Percentiles rank a stretch among this genome's conserved stretches.
Evolutionary conservation across 805 yeast species (phyloP).

Genomic region (Saccharomycopsis guyanensis): DNA sequence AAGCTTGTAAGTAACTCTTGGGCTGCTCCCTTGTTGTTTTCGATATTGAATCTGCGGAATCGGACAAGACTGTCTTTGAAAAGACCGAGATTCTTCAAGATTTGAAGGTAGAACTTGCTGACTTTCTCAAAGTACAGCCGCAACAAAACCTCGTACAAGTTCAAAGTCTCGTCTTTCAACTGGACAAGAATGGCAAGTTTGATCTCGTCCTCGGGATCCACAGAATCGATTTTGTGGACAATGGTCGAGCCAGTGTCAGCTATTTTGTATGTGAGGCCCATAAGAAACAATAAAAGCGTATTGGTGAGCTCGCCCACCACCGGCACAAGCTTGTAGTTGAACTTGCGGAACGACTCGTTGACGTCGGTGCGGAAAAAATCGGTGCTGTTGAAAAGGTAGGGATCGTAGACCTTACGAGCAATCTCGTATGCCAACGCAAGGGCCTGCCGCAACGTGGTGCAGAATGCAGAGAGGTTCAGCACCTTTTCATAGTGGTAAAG

Average conservation of each 20-base stretch:
- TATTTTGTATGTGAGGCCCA: slow-evolving; percentile 3
- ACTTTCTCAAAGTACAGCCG: slow-evolving; percentile 1
- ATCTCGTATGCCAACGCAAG: not conserved
- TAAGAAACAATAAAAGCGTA: not conserved
- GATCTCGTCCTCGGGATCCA: not conserved
- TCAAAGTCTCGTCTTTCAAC: not conserved
- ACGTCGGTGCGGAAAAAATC: slow-evolving; percentile 3
- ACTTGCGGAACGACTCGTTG: slow-evolving; percentile 4
- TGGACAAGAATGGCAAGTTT: not conserved
- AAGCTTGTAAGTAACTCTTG: not conserved
- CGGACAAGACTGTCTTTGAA: not conserved
- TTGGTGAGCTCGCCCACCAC: not conserved
- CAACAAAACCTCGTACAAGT: not conserved
- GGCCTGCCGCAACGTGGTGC: not conserved
- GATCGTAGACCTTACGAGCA: not conserved
- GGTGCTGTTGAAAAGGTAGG: not conserved
- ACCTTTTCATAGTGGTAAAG: slow-evolving; percentile 6
- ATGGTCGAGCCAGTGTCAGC: not conserved
- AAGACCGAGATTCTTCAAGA: not conserved
- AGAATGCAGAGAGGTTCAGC: slow-evolving; percentile 1
- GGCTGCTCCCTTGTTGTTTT: not conserved
- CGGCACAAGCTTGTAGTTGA: slow-evolving; percentile 1
- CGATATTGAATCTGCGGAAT: not conserved
- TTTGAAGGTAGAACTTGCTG: slow-evolving; percentile 4
- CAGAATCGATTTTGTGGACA: not conserved